Conservation (phyloP, 2,329 filamentous ascomycete species). For the Aspergillus brasiliensis region DNA sequence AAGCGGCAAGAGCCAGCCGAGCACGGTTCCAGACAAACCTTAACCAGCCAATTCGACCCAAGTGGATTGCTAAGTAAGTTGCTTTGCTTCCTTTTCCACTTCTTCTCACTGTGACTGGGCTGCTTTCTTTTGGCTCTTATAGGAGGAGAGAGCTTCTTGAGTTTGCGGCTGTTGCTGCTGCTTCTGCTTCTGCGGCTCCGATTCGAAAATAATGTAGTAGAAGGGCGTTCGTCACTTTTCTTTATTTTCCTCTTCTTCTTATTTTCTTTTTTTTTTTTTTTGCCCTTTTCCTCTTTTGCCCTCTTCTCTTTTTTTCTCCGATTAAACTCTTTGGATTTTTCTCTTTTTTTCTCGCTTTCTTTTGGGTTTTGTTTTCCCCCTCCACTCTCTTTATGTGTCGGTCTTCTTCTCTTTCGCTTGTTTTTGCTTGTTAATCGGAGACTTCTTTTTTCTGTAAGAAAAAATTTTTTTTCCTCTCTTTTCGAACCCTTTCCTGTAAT, state of each 20-base stretch:
- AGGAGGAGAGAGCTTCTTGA: neutral
- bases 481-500: no score
- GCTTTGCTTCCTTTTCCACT: neutral
- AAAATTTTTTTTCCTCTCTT: no score
- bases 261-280: neutral
- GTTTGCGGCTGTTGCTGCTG: neutral
- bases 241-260: slow-evolving; percentile 1
- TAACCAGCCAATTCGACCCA: slow-evolving; percentile 22
- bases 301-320: neutral
- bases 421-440: neutral
- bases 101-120: neutral
- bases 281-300: neutral
- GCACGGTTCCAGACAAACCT: slow-evolving; percentile 35
- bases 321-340: neutral
- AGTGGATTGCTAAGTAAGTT: neutral
- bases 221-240: neutral
- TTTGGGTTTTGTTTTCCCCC: neutral
- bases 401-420: slow-evolving; percentile 5
- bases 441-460: slow-evolving; percentile 1
- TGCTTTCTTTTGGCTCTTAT: neutral
- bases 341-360: neutral
- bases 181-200: neutral
- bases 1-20: slow-evolving; percentile 38
- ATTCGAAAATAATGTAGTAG: no score
- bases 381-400: neutral